A percentile compares a stretch with the other conserved stretches of the same genome.
phyloP scores from a whole-genome alignment of 2,329 filamentous ascomycete genomes.

The Stemphylium lycopersici region DNA sequence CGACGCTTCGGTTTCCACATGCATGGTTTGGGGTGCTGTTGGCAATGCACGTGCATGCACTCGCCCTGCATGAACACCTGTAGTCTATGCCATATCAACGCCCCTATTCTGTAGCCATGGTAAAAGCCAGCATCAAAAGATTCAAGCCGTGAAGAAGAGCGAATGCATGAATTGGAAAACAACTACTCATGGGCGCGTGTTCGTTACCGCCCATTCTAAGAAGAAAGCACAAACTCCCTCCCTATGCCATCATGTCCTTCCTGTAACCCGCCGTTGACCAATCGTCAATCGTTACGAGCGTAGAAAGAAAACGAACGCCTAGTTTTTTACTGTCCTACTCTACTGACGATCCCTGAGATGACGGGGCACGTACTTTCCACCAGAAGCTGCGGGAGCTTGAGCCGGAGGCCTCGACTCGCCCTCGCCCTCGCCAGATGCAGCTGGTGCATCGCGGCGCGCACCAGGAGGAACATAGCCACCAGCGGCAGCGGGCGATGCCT shows the following conservation, averaged over 20 bases:
- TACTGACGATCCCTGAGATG: conserved; percentile 36
- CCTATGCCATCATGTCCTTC: conserved; percentile 13
- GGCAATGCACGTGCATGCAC: conserved; percentile 14
- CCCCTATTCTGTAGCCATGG: neutral
- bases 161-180: conserved; percentile 12
- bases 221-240: conserved; percentile 13
- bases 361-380: conserved; percentile 51
- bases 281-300: conserved; percentile 13
- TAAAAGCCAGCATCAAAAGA: neutral
- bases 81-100: neutral
- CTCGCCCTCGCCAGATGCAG: conserved; percentile 35
- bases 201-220: conserved; percentile 16
- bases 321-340: conserved; percentile 1
- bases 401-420: conserved; percentile 31
- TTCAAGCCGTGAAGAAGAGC: neutral
- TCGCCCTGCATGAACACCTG: conserved; percentile 9
- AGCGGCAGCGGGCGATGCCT: conserved; percentile 39
- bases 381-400: conserved; percentile 29
- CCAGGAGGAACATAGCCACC: conserved; percentile 39
- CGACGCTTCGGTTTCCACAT: conserved; percentile 9
- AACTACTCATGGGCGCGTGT: conserved; percentile 9
- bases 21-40: conserved; percentile 4
- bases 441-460: conserved; percentile 31
- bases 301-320: conserved; percentile 13
- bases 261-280: conserved; percentile 9